These are phyloP conservation scores for Russula compacta DNA, from an alignment of 768 basidiomycete genomes.

Conservation along the genomic window DNA sequence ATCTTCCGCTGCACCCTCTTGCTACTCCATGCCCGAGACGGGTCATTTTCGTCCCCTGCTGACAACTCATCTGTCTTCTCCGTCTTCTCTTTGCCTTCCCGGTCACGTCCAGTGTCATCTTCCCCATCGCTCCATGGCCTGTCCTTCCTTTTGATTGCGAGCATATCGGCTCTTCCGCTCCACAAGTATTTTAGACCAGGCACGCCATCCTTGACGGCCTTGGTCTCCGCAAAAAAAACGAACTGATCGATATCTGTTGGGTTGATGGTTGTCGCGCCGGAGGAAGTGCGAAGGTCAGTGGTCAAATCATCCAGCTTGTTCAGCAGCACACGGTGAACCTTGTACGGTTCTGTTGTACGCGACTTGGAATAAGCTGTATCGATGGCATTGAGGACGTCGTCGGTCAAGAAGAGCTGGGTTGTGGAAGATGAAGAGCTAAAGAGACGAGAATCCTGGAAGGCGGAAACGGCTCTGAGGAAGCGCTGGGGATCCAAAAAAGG, in stretches of 20 bases:
- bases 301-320: slow-evolving; percentile 50
- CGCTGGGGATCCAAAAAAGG: slow-evolving; percentile 64
- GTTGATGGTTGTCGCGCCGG: slow-evolving; percentile 15
- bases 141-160: slow-evolving; percentile 30
- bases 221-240: slow-evolving; percentile 35
- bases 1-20: slow-evolving; percentile 39
- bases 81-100: slow-evolving; percentile 25
- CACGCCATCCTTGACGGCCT: slow-evolving; percentile 28
- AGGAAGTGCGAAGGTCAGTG: slow-evolving; percentile 29
- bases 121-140: slow-evolving; percentile 30
- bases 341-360: slow-evolving; percentile 43
- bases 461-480: slow-evolving; percentile 42
- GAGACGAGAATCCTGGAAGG: slow-evolving; percentile 23
- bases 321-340: slow-evolving; percentile 53
- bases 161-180: slow-evolving; percentile 29
- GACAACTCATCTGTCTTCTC: slow-evolving; percentile 25
- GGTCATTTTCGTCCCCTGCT: slow-evolving; percentile 25
- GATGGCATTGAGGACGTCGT: slow-evolving; percentile 41
- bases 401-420: slow-evolving; percentile 29
- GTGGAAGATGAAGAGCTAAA: slow-evolving; percentile 2
- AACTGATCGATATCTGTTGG: slow-evolving; percentile 45
- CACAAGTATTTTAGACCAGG: slow-evolving; percentile 28
- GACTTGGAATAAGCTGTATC: slow-evolving; percentile 38
- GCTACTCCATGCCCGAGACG: slow-evolving; percentile 24
- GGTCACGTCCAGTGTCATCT: slow-evolving; percentile 29